Evolutionary conservation across 2,329 filamentous ascomycete species (phyloP).

Genomic region (Thelonectria rubi): DNA sequence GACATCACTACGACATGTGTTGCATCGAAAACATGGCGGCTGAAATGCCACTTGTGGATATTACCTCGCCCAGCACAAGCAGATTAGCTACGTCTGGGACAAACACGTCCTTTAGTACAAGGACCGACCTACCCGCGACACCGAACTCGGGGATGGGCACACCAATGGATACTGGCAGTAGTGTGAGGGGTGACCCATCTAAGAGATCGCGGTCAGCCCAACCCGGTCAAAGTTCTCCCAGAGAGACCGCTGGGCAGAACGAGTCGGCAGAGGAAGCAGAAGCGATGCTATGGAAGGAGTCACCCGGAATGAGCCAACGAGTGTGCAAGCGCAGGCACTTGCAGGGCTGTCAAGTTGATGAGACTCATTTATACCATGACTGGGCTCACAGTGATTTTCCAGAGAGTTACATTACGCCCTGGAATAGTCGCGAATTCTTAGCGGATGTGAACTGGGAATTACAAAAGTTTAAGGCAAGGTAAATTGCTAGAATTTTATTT

Average conservation of each 20-base stretch:
- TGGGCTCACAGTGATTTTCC: neutral
- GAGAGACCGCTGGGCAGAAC: neutral
- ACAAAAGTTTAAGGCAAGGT: constrained; percentile 14
- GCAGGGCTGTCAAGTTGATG: constrained; percentile 1
- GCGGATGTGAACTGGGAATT: constrained; percentile 26
- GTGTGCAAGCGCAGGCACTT: constrained; percentile 14
- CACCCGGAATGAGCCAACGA: no score
- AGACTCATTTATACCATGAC: neutral
- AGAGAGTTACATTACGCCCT: constrained; percentile 15
- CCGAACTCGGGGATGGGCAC: constrained; percentile 8
- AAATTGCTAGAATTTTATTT: no score
- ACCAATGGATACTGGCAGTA: constrained; percentile 6
- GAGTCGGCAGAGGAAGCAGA: constrained; percentile 8
- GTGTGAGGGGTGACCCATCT: constrained; percentile 16
- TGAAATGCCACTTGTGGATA: constrained; percentile 11
- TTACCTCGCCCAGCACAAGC: constrained; percentile 10
- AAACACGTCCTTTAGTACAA: constrained; percentile 12
- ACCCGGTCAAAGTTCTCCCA: neutral
- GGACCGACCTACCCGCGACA: constrained; percentile 21
- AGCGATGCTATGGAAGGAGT: constrained; percentile 2
- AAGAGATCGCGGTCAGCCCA: constrained; percentile 18
- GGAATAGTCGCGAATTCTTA: constrained; percentile 14
- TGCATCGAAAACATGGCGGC: constrained; percentile 37
- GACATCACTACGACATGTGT: constrained; percentile 36
- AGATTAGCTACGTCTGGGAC: constrained; percentile 15